phyloP scores from a whole-genome alignment of 1,284 basidiomycete species.

The Fistulinella staudtii region DNA sequence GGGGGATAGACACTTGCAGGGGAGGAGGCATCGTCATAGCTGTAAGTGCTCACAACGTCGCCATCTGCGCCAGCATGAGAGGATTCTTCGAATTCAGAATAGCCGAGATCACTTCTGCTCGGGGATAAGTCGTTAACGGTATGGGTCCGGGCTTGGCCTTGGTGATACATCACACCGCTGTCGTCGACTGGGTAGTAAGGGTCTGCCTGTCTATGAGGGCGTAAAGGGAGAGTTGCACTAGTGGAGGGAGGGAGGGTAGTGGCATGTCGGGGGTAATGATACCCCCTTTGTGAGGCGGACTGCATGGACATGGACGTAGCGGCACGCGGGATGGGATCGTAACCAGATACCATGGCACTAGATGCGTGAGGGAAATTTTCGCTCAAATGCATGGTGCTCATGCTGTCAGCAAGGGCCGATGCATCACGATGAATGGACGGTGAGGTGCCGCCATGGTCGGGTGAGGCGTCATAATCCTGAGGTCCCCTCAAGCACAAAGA shows the following conservation, averaged over 20 bases:
- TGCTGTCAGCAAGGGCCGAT: slow-evolving; percentile 24
- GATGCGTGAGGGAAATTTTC: slow-evolving; percentile 22
- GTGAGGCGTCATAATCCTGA: slow-evolving; percentile 20
- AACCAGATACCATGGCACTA: slow-evolving; percentile 16
- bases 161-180: slow-evolving; percentile 14
- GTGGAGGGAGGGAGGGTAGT: slow-evolving; percentile 24
- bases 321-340: slow-evolving; percentile 31
- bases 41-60: slow-evolving; percentile 32
- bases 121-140: slow-evolving; percentile 16
- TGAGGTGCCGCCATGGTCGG: slow-evolving; percentile 12
- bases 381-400: slow-evolving; percentile 29
- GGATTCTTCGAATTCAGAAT: slow-evolving; percentile 14
- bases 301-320: slow-evolving; percentile 35
- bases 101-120: slow-evolving; percentile 14
- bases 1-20: slow-evolving; percentile 21
- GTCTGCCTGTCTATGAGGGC: slow-evolving; percentile 15
- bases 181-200: slow-evolving; percentile 24
- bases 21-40: slow-evolving; percentile 35
- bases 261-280: slow-evolving; percentile 21
- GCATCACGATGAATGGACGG: slow-evolving; percentile 17
- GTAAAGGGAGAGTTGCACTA: slow-evolving; percentile 15
- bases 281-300: slow-evolving; percentile 15
- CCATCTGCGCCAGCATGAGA: slow-evolving; percentile 15
- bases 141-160: slow-evolving; percentile 3
- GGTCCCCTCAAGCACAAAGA: slow-evolving; percentile 24